Evolutionary conservation across 305 asterid species (phyloP).

Genomic region (Ajuga reptans): DNA sequence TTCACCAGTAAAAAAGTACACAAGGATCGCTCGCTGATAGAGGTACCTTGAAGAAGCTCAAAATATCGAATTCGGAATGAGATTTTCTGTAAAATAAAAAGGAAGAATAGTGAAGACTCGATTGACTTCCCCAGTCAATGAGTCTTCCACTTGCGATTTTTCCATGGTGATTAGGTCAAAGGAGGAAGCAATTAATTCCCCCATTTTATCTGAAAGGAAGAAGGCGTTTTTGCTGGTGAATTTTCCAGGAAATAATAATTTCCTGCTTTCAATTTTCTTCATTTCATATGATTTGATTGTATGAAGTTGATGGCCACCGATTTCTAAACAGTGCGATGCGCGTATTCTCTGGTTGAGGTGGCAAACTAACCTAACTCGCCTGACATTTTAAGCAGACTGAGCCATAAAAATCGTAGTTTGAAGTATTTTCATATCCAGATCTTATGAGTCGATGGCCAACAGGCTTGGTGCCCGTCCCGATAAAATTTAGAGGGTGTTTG

Average conservation of each 20-base stretch:
- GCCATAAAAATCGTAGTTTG: too few relatives aligned
- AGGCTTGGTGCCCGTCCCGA: too few relatives aligned
- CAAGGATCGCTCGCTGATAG: neutral
- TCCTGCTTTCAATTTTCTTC: neutral
- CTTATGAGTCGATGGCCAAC: too few relatives aligned
- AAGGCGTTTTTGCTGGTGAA: neutral
- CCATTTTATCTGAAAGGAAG: neutral
- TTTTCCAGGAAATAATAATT: neutral
- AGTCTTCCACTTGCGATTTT: slow-evolving; percentile 7
- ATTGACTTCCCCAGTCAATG: slow-evolving; percentile 22
- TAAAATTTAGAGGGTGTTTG: too few relatives aligned
- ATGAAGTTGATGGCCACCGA: neutral
- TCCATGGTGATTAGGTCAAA: neutral
- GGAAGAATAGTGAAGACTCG: neutral
- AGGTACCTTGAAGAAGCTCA: slow-evolving; percentile 19
- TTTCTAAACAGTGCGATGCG: neutral
- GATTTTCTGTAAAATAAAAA: neutral
- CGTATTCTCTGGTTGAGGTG: too few relatives aligned
- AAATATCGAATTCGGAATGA: neutral
- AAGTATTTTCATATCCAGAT: too few relatives aligned
- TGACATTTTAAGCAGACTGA: too few relatives aligned
- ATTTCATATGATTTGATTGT: neutral
- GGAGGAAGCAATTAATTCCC: too few relatives aligned
- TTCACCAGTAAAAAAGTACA: neutral
- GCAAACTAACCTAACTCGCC: too few relatives aligned